Base-by-base conservation (phyloP, 495 filamentous ascomycete species). In the Parathielavia hyrcaniae region DNA sequence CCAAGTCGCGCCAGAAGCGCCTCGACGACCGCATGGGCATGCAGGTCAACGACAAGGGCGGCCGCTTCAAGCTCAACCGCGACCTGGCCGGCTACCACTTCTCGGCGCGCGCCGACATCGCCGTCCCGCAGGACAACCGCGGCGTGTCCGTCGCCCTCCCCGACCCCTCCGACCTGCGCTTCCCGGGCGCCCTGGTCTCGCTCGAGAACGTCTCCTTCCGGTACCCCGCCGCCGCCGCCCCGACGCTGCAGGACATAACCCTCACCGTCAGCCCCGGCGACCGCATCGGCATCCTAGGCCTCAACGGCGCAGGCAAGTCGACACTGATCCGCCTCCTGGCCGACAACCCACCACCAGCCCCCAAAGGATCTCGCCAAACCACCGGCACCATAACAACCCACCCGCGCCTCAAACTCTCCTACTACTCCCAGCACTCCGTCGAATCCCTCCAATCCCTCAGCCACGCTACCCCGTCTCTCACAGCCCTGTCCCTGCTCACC, bases 351-450 rank as follows among this genome's bases (percentile, higher is more conserved):
- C 55, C n/a, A n/a, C n/a, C n/a, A n/a, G n/a, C 64, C 4, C 71
- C 69, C 22, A 71, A 76, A 5, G 75, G 75, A 0, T 74, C 75
- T 2, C 6, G n/a, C 1, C 48, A 51, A 4, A 51, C 48, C 4
- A 51, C 48, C 4, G 86, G 86, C 0, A 80, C 78, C 10, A 65
- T 86, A 4, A 75, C 81, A 1, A 75, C 72, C 1, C 88, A 93
- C 65, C 75, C 89, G 4, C 75, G 86, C 17, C 67, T 88, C 22
- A 81, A 79, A 48, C 67, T 88, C 51, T 87, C 84, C 6, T 87
- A 88, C 64, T 91, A 88, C 70, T 82, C 84, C n/a, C 89, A 91
- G 66, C 83, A 88, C 53, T 82, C 85, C 0, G 86, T 91, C 2
- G 86, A 89, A 59, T 71, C 78, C 13, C 76, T 93, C 0, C 83